Conservation (phyloP, 1,139 yeast genomes). For the Lodderomyces margitis region DNA sequence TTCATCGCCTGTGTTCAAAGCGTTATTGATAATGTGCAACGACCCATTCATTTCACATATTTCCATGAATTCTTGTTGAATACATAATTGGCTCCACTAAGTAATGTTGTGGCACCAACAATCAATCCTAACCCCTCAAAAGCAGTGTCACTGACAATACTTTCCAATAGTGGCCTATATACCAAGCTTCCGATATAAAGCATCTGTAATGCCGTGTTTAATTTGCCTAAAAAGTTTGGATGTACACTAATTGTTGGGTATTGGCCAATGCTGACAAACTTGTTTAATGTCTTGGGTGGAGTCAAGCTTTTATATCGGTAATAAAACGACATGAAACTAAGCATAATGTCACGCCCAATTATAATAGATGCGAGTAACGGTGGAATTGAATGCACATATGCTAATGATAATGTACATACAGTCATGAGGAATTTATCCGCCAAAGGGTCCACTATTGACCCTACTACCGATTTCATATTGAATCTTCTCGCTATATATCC, state of each 20-base stretch:
- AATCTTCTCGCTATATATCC: slow-evolving; percentile 84
- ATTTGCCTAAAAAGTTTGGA: slow-evolving; percentile 85
- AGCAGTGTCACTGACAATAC: slow-evolving; percentile 14
- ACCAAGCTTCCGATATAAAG: slow-evolving; percentile 77
- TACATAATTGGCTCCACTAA: slow-evolving; percentile 77
- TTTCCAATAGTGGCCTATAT: slow-evolving; percentile 57
- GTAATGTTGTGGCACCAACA: slow-evolving; percentile 74
- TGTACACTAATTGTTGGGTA: slow-evolving; percentile 80
- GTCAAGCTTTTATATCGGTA: slow-evolving; percentile 75
- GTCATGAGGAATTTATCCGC: slow-evolving; percentile 94
- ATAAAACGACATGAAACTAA: slow-evolving; percentile 74
- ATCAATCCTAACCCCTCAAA: slow-evolving; percentile 26
- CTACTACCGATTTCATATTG: slow-evolving; percentile 77
- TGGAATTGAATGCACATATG: slow-evolving; percentile 68
- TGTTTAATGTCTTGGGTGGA: slow-evolving; percentile 65
- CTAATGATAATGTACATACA: slow-evolving; percentile 73
- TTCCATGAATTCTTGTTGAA: slow-evolving; percentile 67
- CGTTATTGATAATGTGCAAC: slow-evolving; percentile 11
- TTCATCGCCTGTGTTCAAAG: slow-evolving; percentile 10
- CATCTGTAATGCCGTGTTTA: slow-evolving; percentile 92
- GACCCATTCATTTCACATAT: slow-evolving; percentile 17
- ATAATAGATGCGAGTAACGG: slow-evolving; percentile 67
- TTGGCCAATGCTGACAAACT: slow-evolving; percentile 56
- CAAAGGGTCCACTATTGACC: slow-evolving; percentile 90
- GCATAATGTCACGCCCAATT: slow-evolving; percentile 77